These are phyloP conservation scores for Pestalotiopsis sp. DNA, from an alignment of 2,329 filamentous ascomycete species.

Conservation along the genomic window DNA sequence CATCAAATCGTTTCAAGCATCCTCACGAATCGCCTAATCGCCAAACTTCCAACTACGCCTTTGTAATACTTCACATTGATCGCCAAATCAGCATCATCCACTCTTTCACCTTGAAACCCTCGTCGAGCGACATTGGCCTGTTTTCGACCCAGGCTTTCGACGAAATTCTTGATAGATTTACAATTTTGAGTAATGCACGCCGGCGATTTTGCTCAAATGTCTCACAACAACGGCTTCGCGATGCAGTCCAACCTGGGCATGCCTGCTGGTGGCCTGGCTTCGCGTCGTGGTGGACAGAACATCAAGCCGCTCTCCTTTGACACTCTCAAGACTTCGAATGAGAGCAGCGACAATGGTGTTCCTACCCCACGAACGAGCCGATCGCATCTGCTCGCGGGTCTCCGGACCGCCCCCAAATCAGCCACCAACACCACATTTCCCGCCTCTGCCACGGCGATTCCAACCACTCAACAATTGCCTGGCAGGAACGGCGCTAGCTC, in stretches of 20 bases:
- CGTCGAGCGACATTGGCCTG: constrained; percentile 9
- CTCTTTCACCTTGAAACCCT: constrained; percentile 24
- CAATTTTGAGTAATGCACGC: constrained; percentile 73
- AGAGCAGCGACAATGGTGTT: constrained; percentile 67
- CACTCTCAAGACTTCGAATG: constrained; percentile 68
- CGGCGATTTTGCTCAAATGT: constrained; percentile 99
- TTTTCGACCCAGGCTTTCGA: constrained; percentile 14
- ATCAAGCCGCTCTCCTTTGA: constrained; percentile 89
- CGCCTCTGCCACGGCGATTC: constrained; percentile 46
- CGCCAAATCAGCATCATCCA: constrained; percentile 29
- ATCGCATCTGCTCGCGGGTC: constrained; percentile 88
- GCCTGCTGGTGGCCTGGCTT: constrained; percentile 80
- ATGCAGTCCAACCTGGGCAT: constrained; percentile 73
- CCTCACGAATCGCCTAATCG: constrained; percentile 13
- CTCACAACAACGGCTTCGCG: constrained; percentile 82
- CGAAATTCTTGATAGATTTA: constrained; percentile 8
- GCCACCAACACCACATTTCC: constrained; percentile 64
- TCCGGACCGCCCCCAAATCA: constrained; percentile 92
- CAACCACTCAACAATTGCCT: constrained; percentile 41
- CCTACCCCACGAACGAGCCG: constrained; percentile 91
- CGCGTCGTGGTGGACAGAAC: constrained; percentile 79
- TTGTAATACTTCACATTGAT: constrained; percentile 35
- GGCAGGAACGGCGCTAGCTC: constrained; percentile 46
- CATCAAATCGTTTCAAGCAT: constrained; percentile 20
- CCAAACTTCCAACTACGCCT: constrained; percentile 30